Conservation (phyloP, 257 asterid genomes). For the Ilex aquifolium region DNA sequence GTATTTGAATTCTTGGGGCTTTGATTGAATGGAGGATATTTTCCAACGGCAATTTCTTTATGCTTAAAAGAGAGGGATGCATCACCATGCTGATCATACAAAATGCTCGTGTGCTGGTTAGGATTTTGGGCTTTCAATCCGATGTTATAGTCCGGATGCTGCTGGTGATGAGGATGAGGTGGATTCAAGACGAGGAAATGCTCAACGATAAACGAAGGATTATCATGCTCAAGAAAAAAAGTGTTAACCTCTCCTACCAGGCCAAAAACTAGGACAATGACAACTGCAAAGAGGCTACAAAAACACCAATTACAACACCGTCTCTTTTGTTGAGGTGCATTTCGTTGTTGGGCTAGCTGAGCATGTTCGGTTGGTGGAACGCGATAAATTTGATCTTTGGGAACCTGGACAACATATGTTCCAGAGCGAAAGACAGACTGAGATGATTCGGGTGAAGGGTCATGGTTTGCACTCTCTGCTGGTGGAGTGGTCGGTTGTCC, state of each 20-base stretch:
- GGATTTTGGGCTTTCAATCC: neutral
- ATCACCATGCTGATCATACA: neutral
- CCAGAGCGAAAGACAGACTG: neutral
- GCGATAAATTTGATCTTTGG: neutral
- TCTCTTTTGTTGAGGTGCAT: neutral
- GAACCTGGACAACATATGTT: neutral
- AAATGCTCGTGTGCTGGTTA: conserved; percentile 3
- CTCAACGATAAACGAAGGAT: conserved; percentile 5
- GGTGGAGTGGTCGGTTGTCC: too few species aligned
- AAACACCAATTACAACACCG: neutral
- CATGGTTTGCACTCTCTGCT: too few species aligned
- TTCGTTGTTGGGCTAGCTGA: neutral
- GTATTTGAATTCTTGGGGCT: neutral
- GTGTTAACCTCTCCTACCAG: neutral
- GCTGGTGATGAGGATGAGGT: too few species aligned
- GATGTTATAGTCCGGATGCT: neutral
- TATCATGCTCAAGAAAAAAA: neutral
- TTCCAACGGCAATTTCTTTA: conserved; percentile 9
- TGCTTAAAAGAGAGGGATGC: conserved; percentile 1
- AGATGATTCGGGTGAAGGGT: neutral
- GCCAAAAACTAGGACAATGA: neutral
- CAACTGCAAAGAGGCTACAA: neutral
- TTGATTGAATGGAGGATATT: neutral
- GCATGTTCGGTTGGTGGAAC: neutral
- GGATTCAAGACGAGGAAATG: neutral